Conservation (phyloP, 2,329 filamentous ascomycete genomes). For the Chalaropsis ovoidea region DNA sequence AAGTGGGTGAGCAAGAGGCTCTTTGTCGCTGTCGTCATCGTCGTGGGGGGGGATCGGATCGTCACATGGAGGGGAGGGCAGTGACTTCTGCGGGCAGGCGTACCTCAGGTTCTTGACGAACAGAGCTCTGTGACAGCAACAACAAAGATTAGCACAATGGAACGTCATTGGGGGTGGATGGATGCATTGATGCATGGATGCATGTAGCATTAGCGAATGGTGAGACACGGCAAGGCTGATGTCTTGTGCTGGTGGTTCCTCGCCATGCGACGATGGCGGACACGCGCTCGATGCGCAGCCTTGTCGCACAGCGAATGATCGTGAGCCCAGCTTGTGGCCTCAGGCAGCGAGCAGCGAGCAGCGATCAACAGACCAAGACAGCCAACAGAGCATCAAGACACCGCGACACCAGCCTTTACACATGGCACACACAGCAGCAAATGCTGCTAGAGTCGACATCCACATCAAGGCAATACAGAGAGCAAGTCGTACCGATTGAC, state of each 20-base stretch:
- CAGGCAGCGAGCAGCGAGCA: neutral
- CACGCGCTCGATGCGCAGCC: constrained; percentile 19
- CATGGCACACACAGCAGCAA: constrained; percentile 18
- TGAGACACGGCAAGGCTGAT: constrained; percentile 3
- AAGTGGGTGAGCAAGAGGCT: neutral
- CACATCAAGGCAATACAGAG: constrained; percentile 26
- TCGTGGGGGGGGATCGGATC: neutral
- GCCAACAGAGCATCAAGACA: neutral
- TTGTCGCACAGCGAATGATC: constrained; percentile 17
- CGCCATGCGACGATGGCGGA: neutral
- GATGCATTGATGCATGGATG: neutral
- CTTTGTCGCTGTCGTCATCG: neutral
- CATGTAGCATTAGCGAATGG: constrained; percentile 5
- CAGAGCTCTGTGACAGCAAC: constrained; percentile 61
- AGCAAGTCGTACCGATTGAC: constrained; percentile 75
- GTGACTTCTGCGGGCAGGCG: constrained; percentile 30
- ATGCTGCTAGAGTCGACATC: neutral
- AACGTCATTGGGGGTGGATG: neutral
- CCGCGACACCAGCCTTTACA: constrained; percentile 19
- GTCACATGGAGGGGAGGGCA: neutral
- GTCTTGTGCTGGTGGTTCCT: neutral
- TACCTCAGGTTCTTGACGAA: constrained; percentile 99
- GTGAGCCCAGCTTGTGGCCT: neutral
- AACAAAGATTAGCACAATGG: constrained; percentile 20
- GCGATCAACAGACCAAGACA: neutral